Evolutionary conservation across 306 rosid genomes (phyloP).

Genomic region (Gastrolobium villosum): DNA sequence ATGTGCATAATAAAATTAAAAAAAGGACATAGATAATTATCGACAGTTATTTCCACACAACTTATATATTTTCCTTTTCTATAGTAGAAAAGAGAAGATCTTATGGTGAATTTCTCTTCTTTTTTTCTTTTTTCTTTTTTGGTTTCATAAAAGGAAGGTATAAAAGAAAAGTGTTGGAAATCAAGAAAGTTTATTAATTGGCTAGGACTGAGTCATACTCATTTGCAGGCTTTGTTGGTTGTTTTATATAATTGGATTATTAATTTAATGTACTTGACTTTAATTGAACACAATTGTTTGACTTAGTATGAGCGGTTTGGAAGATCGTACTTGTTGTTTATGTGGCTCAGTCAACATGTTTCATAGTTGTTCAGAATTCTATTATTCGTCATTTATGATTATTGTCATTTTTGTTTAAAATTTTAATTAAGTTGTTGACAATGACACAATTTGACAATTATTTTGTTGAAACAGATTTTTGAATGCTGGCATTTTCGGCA

Average conservation of each 20-base stretch:
- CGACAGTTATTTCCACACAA: background rate
- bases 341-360: background rate
- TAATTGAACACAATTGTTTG: background rate
- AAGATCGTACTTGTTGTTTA: background rate
- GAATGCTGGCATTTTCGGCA: conserved; percentile 93
- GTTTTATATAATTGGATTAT: background rate
- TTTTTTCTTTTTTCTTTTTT: too few relatives aligned
- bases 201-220: background rate
- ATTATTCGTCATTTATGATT: background rate
- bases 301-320: conserved; percentile 12
- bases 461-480: conserved; percentile 66
- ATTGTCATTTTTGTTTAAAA: too few relatives aligned
- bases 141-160: background rate
- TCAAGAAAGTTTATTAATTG: background rate
- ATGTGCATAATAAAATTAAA: background rate
- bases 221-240: conserved; percentile 9
- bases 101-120: background rate
- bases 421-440: background rate
- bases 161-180: background rate
- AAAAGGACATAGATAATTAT: background rate
- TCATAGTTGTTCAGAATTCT: background rate
- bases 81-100: too few relatives aligned
- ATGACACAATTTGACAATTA: background rate
- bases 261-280: conserved; percentile 13
- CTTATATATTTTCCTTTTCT: background rate